Conservation (phyloP, 2,329 filamentous ascomycete genomes). For the Polytolypa hystricis region DNA sequence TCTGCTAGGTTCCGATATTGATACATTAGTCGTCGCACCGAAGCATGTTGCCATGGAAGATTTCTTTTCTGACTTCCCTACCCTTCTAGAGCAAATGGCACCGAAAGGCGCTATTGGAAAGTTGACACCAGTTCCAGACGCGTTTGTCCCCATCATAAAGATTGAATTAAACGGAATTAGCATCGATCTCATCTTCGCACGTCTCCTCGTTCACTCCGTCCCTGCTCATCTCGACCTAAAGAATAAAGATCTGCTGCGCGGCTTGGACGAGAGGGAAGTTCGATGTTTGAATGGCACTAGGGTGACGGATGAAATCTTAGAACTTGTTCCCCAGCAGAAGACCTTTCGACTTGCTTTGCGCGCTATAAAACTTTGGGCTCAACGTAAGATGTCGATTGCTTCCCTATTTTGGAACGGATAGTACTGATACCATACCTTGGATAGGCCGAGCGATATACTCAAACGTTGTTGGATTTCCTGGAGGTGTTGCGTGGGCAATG, state of each 20-base stretch:
- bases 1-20: conserved; percentile 74
- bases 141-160: conserved; percentile 95
- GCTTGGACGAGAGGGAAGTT: conserved; percentile 75
- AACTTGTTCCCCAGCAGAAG: conserved; percentile 76
- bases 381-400: conserved; percentile 38
- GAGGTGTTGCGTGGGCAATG: conserved; percentile 97
- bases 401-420: not conserved
- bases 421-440: conserved; percentile 2
- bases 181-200: conserved; percentile 86
- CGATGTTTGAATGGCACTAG: conserved; percentile 87
- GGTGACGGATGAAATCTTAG: conserved; percentile 85
- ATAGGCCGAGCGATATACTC: conserved; percentile 75
- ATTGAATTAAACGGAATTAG: conserved; percentile 84
- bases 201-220: conserved; percentile 61
- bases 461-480: conserved; percentile 92
- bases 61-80: conserved; percentile 85
- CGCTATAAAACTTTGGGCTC: conserved; percentile 93
- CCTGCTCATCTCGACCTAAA: conserved; percentile 63
- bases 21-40: conserved; percentile 85
- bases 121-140: conserved; percentile 73
- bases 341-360: conserved; percentile 82
- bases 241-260: conserved; percentile 74
- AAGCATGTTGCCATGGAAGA: conserved; percentile 81
- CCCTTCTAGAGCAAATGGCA: conserved; percentile 63
- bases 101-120: conserved; percentile 71